Percentiles rank a stretch among this genome's conserved stretches.
phyloP scores from a whole-genome alignment of 768 basidiomycete genomes.

The Leccinum uliginosum region DNA sequence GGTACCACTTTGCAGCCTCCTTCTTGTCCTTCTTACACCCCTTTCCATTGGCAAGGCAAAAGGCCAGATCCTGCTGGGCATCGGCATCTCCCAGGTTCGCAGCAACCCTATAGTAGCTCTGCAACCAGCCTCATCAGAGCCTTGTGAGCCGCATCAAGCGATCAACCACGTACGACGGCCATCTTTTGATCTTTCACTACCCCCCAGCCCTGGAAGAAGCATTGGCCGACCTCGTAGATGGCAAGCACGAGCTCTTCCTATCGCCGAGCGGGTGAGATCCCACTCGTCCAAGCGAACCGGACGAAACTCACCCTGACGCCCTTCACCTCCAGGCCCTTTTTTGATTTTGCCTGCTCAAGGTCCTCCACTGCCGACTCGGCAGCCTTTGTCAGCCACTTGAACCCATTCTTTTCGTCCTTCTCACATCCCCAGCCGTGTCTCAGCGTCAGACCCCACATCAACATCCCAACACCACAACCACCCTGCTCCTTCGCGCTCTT shows the following conservation, averaged over 20 bases:
- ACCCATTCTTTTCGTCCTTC: conserved; percentile 75
- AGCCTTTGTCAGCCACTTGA: conserved; percentile 78
- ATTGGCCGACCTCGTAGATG: conserved; percentile 89
- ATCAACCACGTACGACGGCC: conserved; percentile 59
- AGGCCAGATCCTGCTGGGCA: conserved; percentile 82
- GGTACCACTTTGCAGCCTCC: conserved; percentile 86
- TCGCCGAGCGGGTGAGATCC: not conserved
- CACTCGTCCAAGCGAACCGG: not conserved
- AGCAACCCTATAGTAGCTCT: conserved; percentile 84
- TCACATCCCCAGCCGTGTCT: conserved; percentile 86
- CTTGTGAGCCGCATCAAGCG: not conserved
- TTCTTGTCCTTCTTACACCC: conserved; percentile 88
- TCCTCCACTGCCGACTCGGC: conserved; percentile 78
- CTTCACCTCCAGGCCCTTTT: conserved; percentile 47
- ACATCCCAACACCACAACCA: conserved; percentile 85
- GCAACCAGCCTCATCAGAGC: conserved; percentile 2
- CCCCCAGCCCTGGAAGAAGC: conserved; percentile 93
- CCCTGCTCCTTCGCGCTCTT: conserved; percentile 67
- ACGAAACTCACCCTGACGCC: conserved; percentile 47
- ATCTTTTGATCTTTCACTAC: conserved; percentile 84
- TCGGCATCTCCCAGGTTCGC: conserved; percentile 82
- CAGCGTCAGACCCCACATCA: conserved; percentile 86
- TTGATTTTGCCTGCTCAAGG: conserved; percentile 58
- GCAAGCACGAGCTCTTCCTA: conserved; percentile 82
- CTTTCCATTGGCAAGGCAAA: conserved; percentile 80